Conservation (phyloP, 306 rosid genomes). For the Fagus sylvatica region DNA sequence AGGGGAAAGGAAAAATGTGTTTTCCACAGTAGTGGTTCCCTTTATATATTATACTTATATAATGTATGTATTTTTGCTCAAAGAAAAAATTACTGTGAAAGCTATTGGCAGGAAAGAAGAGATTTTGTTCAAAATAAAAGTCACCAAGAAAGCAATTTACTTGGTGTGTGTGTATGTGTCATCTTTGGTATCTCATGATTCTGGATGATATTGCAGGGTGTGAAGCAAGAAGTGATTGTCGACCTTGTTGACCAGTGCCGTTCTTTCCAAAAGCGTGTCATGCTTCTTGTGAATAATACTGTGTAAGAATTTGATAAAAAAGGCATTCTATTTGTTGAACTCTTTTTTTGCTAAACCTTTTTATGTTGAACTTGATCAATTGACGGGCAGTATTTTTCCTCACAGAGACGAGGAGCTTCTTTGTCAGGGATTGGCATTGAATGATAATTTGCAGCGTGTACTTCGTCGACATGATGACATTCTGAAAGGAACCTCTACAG, state of each 20-base stretch:
- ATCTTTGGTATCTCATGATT: slow-evolving; percentile 18
- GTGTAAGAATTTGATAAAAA: slow-evolving; percentile 40
- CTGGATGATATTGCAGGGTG: slow-evolving; percentile 58
- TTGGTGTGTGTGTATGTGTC: background rate
- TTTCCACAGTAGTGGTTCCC: background rate
- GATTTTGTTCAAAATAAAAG: background rate
- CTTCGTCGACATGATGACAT: slow-evolving; percentile 69
- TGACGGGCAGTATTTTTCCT: slow-evolving; percentile 34
- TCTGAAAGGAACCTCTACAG: slow-evolving; percentile 49
- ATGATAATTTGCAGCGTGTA: slow-evolving; percentile 84
- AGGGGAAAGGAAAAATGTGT: background rate
- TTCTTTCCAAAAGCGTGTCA: slow-evolving; percentile 82
- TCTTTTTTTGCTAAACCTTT: background rate
- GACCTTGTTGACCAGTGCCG: slow-evolving; percentile 98
- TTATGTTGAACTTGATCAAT: background rate
- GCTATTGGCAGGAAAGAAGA: background rate
- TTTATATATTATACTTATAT: background rate
- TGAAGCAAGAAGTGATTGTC: slow-evolving; percentile 85
- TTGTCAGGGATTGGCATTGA: slow-evolving; percentile 72
- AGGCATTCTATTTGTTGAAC: background rate
- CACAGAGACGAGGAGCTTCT: slow-evolving; percentile 84
- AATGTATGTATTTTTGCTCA: background rate
- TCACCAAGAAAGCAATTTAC: background rate
- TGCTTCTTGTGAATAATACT: slow-evolving; percentile 84
- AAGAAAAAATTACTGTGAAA: background rate